phyloP scores from a whole-genome alignment of 106 monocot genomes.

The Dioscorea alata region DNA sequence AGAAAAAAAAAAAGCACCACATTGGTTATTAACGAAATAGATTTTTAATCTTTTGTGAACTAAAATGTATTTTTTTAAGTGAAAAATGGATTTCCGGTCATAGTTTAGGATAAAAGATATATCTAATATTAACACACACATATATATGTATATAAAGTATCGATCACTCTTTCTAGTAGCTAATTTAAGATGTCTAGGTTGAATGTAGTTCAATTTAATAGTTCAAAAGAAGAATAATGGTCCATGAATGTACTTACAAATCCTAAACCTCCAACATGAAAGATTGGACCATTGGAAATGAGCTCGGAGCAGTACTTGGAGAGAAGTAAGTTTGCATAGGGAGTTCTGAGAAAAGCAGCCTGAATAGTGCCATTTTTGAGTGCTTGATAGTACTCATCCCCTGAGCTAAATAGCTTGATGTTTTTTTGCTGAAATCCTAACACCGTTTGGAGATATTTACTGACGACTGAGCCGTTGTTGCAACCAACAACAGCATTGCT shows the following conservation, averaged over 20 bases:
- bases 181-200: too few species aligned
- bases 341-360: constrained; percentile 6
- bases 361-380: constrained; percentile 1
- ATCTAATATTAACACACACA: too few species aligned
- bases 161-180: too few species aligned
- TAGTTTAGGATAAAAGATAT: too few species aligned
- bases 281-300: background rate
- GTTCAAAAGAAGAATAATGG: too few species aligned
- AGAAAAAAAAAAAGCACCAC: too few species aligned
- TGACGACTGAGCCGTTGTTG: constrained; percentile 1
- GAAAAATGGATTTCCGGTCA: too few species aligned
- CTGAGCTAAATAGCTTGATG: background rate
- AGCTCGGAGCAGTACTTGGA: constrained; percentile 5
- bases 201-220: too few species aligned
- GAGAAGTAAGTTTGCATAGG: constrained; percentile 11
- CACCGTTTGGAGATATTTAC: constrained; percentile 1
- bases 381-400: background rate
- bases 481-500: background rate
- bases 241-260: constrained; percentile 3
- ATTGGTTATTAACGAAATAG: too few species aligned
- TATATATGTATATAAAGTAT: too few species aligned
- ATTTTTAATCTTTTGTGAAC: too few species aligned
- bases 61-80: too few species aligned
- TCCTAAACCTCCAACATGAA: constrained; percentile 12
- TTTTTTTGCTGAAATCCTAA: background rate